Evolutionary conservation across 495 filamentous ascomycete genomes (phyloP), one percentile per base, ranked within the genome.

Genomic region (Tuber indicum): DNA sequence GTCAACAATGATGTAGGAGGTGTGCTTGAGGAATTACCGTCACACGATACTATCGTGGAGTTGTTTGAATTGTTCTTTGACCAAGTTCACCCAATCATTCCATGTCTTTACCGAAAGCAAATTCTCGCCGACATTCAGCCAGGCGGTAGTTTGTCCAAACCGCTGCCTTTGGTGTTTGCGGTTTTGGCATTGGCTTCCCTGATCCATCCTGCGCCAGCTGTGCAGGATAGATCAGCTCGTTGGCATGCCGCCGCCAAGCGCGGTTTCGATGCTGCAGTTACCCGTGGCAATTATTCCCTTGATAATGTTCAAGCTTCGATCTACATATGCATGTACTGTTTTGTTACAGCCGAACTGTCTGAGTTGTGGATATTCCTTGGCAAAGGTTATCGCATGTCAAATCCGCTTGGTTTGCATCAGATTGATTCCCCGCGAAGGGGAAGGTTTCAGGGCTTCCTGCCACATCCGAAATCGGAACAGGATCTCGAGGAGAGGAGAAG

Each of bases 311-410:
- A 83, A 62, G 81, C 80, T 41, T 80, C 81, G 4, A 80, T 83
- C 72, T 82, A 80, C 72, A 80, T 82, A 32, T 80, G 77, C 71
- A 43, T 83, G 32, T 79, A 76, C 69, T n/a, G 81, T 42, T 81
- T 80, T 43, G 74, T 78, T 46, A 80, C 72, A 41, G 74, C 75
- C 19, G 75, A 82, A 36, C 74, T 82, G 74, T 75, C 78, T n/a
- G 78, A 82, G 70, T 45, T 83, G 45, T 82, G 81, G 81, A 73
- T 82, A 39, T 82, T 81, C 43, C 76, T 83, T 7, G 81, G 73
- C 12, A 81, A 82, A 44, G 75, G 76, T 19, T 83, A 79, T 43
- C 75, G 81, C 23, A 82, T 83, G 78, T 82, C 75, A 7, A 80
- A 77, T 23, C 81, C 81, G 0, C 81, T 82, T 26, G 81, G 81